Evolutionary conservation across 192 early-diverging fungal genomes (phyloP), one percentile per base, ranked within the genome.

Genomic region (Chytriomyces sp.): DNA sequence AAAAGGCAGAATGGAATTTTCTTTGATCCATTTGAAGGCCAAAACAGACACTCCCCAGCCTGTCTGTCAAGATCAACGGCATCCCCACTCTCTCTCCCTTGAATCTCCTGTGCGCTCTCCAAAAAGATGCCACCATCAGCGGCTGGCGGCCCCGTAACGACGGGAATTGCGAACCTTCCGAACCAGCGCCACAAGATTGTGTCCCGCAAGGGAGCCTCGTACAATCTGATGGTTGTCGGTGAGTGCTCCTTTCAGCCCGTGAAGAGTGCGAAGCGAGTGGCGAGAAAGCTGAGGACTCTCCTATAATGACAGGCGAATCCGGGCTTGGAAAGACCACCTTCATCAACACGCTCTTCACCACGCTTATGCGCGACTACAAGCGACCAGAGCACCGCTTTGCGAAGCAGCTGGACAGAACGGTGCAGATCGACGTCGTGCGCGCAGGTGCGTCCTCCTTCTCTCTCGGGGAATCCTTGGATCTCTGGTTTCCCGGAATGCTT

Each of bases 181-280:
- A 99, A 99, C 86, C 97, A 99, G 85, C 88, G 91, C 59, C 97
- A 99, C 83, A 93, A 93, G 84, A 96, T 99, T 87, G 97, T 96
- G 66, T 94, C 95, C 72, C 90, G 96, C 81, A 91, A 94, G 79
- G 97, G 97, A 37, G 89, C 95, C 56, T 93, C 93, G 87, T 96
- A 96, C 76, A 96, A 94, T 59, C 63, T 99, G 75, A 95, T 96
- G 93, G 96, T 96, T 26, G 93, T 95, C 70, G 95, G 91, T 91
- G 84, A 32, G 65, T 62, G 30, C 30, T 31, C 22, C 31, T 10
- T n/a, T n/a, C n/a, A n/a, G n/a, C n/a, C n/a, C n/a, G n/a, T n/a
- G n/a, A n/a, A n/a, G n/a, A n/a, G n/a, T n/a, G n/a, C n/a, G n/a
- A n/a, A n/a, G n/a, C n/a, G n/a, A n/a, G n/a, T n/a, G n/a, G n/a